Base-by-base conservation (phyloP, 495 filamentous ascomycete species). In the Glutinoglossum americanum region DNA sequence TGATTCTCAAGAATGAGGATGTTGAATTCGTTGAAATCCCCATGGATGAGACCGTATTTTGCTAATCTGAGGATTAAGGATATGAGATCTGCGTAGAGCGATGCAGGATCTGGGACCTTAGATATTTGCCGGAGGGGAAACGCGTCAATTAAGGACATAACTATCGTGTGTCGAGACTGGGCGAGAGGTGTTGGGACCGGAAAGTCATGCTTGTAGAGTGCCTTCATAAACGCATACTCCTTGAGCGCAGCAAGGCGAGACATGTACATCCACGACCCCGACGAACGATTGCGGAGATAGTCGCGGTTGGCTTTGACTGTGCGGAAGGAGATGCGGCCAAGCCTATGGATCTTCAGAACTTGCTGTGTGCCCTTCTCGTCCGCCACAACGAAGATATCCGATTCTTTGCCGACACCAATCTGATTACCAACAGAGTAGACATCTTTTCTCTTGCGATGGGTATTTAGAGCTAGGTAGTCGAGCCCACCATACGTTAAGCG, bases 1-100 rank as follows among this genome's bases (percentile, higher is more conserved):
- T 54, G 21, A 25, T 60, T 49, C 63, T 94, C 89, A 61, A 88
- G 81, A 68, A 97, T 81, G 21, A 99, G 74, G 59, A 99, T 87
- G 65, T 99, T 99, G 74, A 99, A 99, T 71, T 97, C 93, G 72
- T 99, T 99, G 72, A 94, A 97, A 67, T 99, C 92, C 62, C 92
- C 93, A 67, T 99, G 92, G 56, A 99, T 97, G 57, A 99, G 71
- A 8, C 92, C 93, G 63, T 84, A 81, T 30, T 77, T 74, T n/a
- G 92, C 92, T 26, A 99, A 76, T 54, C 79, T 74, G 47, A 99
- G 66, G 59, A 96, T 87, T 60, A 95, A 79, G 56, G 81, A 77
- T 67, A 99, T 93, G 56, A 99, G 72, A 55, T 94, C 84, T 37
- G 83, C 82, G 71, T 97, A 97, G 21, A 99, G 74, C 28, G 64